Conservation (phyloP, 257 asterid genomes). For the Oldenlandia corymbosa region DNA sequence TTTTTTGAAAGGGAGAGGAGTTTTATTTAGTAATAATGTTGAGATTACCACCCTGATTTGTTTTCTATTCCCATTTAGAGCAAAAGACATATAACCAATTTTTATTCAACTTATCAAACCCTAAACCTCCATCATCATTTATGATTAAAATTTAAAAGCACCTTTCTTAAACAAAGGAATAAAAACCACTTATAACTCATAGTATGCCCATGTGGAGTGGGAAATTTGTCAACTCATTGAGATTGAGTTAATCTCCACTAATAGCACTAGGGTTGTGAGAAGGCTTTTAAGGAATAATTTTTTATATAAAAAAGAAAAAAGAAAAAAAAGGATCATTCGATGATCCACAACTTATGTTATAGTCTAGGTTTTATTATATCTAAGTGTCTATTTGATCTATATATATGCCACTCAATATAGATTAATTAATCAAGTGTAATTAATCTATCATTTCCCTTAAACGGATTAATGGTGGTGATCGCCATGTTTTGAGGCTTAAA, state of each 20-base stretch:
- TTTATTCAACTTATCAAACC: no score
- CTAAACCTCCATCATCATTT: no score
- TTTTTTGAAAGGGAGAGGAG: no score
- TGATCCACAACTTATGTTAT: not conserved
- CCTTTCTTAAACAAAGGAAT: no score
- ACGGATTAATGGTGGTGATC: constrained; percentile 7
- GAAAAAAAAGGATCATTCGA: not conserved
- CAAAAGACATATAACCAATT: no score
- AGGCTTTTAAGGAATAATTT: constrained; percentile 5
- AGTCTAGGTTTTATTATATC: not conserved
- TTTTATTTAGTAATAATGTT: no score
- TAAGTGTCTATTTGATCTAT: not conserved
- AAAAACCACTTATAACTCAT: no score
- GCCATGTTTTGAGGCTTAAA: constrained; percentile 16
- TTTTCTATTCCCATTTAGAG: no score
- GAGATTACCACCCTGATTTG: no score
- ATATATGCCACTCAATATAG: no score
- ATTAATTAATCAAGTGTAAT: not conserved
- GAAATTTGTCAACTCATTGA: not conserved
- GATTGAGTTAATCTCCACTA: constrained; percentile 8
- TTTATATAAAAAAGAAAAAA: no score
- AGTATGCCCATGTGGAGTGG: not conserved
- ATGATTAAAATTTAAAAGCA: no score
- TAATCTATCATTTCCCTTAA: not conserved
- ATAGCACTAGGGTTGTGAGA: not conserved